Evolutionary conservation across 225 moss, liverwort and hornwort species (phyloP).

Genomic region (Straminergon stramineum): DNA sequence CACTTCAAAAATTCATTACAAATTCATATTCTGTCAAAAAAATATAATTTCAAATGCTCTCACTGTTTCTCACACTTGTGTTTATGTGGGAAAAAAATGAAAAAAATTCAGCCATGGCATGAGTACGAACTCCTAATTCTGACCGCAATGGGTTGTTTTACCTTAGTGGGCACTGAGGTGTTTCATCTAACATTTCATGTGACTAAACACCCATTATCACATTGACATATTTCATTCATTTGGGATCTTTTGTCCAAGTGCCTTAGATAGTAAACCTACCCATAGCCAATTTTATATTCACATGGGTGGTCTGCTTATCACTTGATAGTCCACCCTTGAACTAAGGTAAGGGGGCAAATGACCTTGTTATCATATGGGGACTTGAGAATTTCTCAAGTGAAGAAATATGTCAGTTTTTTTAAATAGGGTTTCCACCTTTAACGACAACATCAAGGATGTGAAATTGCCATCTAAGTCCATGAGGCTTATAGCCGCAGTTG

Average conservation of each 20-base stretch:
- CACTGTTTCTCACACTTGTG: too few relatives aligned
- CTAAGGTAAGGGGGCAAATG: neutral
- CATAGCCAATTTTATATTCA: neutral
- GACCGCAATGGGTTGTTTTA: too few relatives aligned
- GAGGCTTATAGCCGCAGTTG: neutral
- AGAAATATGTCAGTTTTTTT: too few relatives aligned
- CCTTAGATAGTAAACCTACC: neutral
- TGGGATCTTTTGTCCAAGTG: neutral
- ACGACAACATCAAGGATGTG: rapidly evolving
- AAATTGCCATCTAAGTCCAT: neutral
- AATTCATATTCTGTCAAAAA: too few relatives aligned
- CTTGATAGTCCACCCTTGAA: neutral
- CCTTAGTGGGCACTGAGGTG: rapidly evolving
- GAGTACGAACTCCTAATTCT: too few relatives aligned
- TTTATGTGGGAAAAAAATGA: too few relatives aligned
- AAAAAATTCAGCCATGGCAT: too few relatives aligned
- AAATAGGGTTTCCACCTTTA: neutral
- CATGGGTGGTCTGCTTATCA: neutral
- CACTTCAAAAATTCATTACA: too few relatives aligned
- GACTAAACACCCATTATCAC: neutral
- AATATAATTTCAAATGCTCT: too few relatives aligned
- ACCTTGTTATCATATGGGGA: neutral
- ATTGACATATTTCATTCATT: neutral
- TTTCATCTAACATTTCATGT: neutral
- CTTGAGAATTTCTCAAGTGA: rapidly evolving